Evolutionary conservation across 2,329 filamentous ascomycete genomes (phyloP).

Genomic region (Phaeomoniella chlamydospora): DNA sequence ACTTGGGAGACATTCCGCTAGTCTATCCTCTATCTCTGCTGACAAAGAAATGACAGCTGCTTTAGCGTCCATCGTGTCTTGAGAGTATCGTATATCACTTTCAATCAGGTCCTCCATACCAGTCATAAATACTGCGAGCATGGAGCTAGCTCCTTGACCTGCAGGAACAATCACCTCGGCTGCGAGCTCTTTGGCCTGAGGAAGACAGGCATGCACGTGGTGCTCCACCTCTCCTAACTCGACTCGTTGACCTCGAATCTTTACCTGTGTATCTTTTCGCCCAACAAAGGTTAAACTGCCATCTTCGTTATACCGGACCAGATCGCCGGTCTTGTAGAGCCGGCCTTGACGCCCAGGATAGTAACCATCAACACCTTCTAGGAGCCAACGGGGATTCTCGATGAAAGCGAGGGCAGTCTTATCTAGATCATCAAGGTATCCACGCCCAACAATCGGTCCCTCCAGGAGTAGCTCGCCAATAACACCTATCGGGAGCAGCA

Average conservation of each 20-base stretch:
- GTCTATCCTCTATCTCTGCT: background rate
- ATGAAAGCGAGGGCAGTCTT: slow-evolving; percentile 47
- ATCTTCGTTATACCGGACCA: slow-evolving; percentile 20
- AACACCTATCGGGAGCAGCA: slow-evolving; percentile 17
- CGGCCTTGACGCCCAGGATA: too few relatives aligned
- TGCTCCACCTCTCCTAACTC: slow-evolving; percentile 9
- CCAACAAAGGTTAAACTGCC: slow-evolving; percentile 19
- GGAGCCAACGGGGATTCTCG: slow-evolving; percentile 28
- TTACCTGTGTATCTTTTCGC: slow-evolving; percentile 9
- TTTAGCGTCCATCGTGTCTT: background rate
- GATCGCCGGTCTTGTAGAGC: slow-evolving; percentile 24
- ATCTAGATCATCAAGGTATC: slow-evolving; percentile 43
- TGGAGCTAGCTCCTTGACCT: slow-evolving; percentile 3
- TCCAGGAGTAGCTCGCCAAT: slow-evolving; percentile 24
- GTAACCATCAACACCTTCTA: too few relatives aligned
- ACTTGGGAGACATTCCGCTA: background rate
- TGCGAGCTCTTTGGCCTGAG: too few relatives aligned
- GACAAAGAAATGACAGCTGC: background rate
- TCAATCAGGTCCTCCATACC: background rate
- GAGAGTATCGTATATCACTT: background rate
- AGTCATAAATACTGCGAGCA: background rate
- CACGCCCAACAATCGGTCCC: slow-evolving; percentile 43
- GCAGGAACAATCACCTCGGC: background rate
- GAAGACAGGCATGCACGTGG: slow-evolving; percentile 13
- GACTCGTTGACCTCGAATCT: slow-evolving; percentile 10